phyloP scores from a whole-genome alignment of 2,329 filamentous ascomycete genomes.

The Aspergillus sp. region DNA sequence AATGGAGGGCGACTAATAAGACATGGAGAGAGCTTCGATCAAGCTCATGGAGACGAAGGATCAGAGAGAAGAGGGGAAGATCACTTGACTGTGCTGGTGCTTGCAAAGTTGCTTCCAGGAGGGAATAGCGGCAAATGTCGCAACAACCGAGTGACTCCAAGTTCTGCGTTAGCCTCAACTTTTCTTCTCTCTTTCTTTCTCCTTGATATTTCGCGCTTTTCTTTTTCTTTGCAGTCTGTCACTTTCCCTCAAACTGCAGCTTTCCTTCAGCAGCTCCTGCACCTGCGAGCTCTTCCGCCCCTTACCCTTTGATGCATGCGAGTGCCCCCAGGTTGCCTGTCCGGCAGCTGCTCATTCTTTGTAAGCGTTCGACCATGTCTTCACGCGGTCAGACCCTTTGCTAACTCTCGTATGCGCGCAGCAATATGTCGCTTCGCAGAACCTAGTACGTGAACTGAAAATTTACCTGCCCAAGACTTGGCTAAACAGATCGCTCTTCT shows the following conservation, averaged over 20 bases:
- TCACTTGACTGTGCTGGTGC: conserved; percentile 9
- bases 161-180: not conserved
- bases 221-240: not conserved
- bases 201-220: conserved; percentile 6
- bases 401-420: conserved; percentile 43
- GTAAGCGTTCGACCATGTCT: conserved; percentile 47
- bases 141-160: not conserved
- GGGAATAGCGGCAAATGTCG: not conserved
- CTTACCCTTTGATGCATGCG: conserved; percentile 18
- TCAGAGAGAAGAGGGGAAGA: conserved; percentile 2
- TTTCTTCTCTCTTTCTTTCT: not conserved
- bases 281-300: not conserved
- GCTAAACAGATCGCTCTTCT: not conserved
- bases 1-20: not conserved
- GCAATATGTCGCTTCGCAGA: conserved; percentile 78
- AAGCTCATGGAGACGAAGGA: not conserved
- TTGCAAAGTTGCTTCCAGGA: not conserved
- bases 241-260: not conserved
- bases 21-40: not conserved
- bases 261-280: not conserved
- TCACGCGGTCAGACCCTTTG: conserved; percentile 10
- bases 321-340: conserved; percentile 65
- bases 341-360: conserved; percentile 74
- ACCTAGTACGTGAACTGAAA: conserved; percentile 46
- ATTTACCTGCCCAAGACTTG: not conserved